phyloP scores from a whole-genome alignment of 768 basidiomycete genomes.

The Agrocybe chaxingu region DNA sequence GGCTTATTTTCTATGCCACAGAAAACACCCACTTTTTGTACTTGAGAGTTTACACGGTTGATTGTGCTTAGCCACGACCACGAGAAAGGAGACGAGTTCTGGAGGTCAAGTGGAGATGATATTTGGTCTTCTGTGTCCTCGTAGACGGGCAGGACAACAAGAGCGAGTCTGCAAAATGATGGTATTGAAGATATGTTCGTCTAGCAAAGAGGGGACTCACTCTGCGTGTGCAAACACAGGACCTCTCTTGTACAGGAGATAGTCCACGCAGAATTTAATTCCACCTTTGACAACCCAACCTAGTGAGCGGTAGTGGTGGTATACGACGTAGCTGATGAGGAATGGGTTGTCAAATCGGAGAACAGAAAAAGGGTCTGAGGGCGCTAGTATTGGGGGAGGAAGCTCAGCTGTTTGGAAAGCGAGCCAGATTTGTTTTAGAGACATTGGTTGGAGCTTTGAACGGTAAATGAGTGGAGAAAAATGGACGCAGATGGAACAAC shows the following conservation, averaged over 20 bases:
- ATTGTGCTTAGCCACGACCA: constrained; percentile 98
- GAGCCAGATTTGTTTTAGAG: constrained; percentile 57
- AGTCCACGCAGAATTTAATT: constrained; percentile 97
- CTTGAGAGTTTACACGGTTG: constrained; percentile 94
- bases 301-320: constrained; percentile 93
- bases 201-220: constrained; percentile 42
- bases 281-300: constrained; percentile 97
- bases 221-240: constrained; percentile 96
- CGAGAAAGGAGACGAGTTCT: constrained; percentile 68
- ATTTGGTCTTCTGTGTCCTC: constrained; percentile 74
- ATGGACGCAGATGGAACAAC: constrained; percentile 11
- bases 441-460: constrained; percentile 50
- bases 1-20: not conserved
- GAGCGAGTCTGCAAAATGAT: constrained; percentile 63
- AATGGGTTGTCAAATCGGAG: constrained; percentile 88
- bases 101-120: constrained; percentile 59
- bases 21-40: constrained; percentile 73
- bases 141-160: constrained; percentile 89
- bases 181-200: not conserved
- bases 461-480: constrained; percentile 4
- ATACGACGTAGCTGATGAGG: constrained; percentile 82
- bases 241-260: constrained; percentile 89
- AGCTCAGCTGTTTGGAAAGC: constrained; percentile 58
- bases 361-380: constrained; percentile 10
- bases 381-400: constrained; percentile 33